These are phyloP conservation scores for Monosporascus ibericus DNA, from an alignment of 2,329 filamentous ascomycete species.

Conservation along the genomic window DNA sequence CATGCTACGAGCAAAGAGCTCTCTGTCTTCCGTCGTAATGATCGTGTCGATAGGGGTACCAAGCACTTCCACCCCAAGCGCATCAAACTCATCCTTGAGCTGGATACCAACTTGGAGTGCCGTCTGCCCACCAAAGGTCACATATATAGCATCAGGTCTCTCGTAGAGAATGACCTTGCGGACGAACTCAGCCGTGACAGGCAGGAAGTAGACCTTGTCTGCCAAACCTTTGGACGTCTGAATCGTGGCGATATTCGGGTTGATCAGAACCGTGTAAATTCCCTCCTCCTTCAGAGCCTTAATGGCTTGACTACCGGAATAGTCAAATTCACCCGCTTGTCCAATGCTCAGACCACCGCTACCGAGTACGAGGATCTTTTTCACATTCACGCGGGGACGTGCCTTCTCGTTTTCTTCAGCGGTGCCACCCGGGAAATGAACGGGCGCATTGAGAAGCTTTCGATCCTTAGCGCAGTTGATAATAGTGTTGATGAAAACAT, in stretches of 20 bases:
- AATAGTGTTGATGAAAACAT: conserved; percentile 90
- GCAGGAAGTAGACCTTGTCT: conserved; percentile 98
- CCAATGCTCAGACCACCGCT: conserved; percentile 95
- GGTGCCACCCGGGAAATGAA: conserved; percentile 82
- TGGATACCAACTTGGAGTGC: conserved; percentile 95
- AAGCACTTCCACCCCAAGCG: conserved; percentile 85
- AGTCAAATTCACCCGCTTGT: conserved; percentile 97
- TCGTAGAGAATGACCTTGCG: conserved; percentile 96
- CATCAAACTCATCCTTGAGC: conserved; percentile 94
- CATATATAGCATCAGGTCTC: conserved; percentile 92
- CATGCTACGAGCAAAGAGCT: conserved; percentile 97
- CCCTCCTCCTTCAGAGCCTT: conserved; percentile 97
- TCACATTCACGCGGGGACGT: conserved; percentile 75
- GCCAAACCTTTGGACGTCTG: conserved; percentile 97
- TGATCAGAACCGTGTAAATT: conserved; percentile 96
- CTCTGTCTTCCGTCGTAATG: conserved; percentile 96
- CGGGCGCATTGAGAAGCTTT: conserved; percentile 62
- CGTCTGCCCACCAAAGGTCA: conserved; percentile 96
- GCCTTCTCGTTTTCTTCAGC: conserved; percentile 70
- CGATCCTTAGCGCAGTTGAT: conserved; percentile 62
- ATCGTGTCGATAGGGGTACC: conserved; percentile 97
- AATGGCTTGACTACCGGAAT: conserved; percentile 96
- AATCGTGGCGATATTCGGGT: conserved; percentile 98
- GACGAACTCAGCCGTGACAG: conserved; percentile 94
- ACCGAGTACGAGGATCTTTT: conserved; percentile 92